Conservation (phyloP, 805 yeast genomes). For the Wickerhamomyces bovis region DNA sequence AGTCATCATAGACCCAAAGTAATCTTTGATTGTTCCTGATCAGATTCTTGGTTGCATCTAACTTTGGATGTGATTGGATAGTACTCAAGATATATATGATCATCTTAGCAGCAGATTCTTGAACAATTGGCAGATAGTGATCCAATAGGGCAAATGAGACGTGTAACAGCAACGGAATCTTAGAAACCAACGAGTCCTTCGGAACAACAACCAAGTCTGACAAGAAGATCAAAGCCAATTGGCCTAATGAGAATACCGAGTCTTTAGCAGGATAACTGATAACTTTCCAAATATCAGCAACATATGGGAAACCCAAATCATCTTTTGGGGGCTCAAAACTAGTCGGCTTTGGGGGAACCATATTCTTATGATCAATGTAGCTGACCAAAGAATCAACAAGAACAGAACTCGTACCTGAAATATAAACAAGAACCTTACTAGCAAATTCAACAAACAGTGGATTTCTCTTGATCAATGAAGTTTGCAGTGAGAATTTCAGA, state of each 20-base stretch:
- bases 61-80: conserved; percentile 44
- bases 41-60: conserved; percentile 49
- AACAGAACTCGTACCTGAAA: conserved; percentile 52
- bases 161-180: conserved; percentile 72
- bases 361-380: conserved; percentile 74
- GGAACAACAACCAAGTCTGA: conserved; percentile 74
- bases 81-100: conserved; percentile 65
- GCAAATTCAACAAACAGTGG: conserved; percentile 72
- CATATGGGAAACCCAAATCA: conserved; percentile 53
- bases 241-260: conserved; percentile 81
- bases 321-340: conserved; percentile 26
- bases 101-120: conserved; percentile 75
- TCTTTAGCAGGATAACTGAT: conserved; percentile 56
- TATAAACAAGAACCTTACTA: conserved; percentile 73
- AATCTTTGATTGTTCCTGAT: conserved; percentile 44
- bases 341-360: conserved; percentile 68
- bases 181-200: conserved; percentile 51
- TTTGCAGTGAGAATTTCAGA: conserved; percentile 59
- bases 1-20: conserved; percentile 84
- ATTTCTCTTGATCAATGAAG: conserved; percentile 64
- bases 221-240: conserved; percentile 75
- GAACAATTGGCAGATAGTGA: conserved; percentile 79
- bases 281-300: conserved; percentile 60
- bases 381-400: conserved; percentile 57
- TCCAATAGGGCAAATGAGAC: conserved; percentile 76